Evolutionary conservation across 495 filamentous ascomycete species (phyloP), one percentile per base, ranked within the genome.

Genomic region (Aspergillus biplanus): DNA sequence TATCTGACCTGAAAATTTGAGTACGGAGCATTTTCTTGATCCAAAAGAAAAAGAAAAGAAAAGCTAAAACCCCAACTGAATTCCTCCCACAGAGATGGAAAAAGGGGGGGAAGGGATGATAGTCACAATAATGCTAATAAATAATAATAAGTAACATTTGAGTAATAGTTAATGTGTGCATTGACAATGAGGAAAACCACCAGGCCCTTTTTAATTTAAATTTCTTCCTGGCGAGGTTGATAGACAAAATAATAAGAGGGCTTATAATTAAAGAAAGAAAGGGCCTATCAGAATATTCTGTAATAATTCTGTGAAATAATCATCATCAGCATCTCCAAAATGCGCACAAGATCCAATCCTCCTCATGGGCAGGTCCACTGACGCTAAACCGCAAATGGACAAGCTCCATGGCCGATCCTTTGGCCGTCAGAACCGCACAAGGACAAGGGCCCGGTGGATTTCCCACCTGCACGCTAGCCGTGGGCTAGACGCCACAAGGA

Each of bases 401-500:
- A 62, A 63, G 63, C 49, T 56, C 31, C 32, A 6, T 35, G 60
- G 59, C 49, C 59, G 64, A 66, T 66, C 64, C 55, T 53, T 48
- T 63, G 64, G 55, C 59, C 64, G 64, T 65, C 62, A 68, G 55
- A 66, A 62, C 59, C 64, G 54, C 58, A 33, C 63, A 63, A 63
- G 55, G 55, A 46, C 55, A 59, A 48, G 62, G 61, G 63, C 57
- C 60, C 61, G 61, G 64, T 57, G 64, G 64, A 65, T 66, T 71
- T 59, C 35, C 59, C 59, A 57, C 47, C 67, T 70, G 65, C 67
- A 66, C 61, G 64, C 67, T 66, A 69, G 54, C 59, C 58, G 55
- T 66, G 67, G 67, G 60, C 67, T 59, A 66, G 67, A 69, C 67
- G 67, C 67, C 67, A 69, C 67, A 69, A 64, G 58, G 64, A 66